Base-by-base conservation (phyloP, 352 stramenopile species). In the Phytopythium sindhum region DNA sequence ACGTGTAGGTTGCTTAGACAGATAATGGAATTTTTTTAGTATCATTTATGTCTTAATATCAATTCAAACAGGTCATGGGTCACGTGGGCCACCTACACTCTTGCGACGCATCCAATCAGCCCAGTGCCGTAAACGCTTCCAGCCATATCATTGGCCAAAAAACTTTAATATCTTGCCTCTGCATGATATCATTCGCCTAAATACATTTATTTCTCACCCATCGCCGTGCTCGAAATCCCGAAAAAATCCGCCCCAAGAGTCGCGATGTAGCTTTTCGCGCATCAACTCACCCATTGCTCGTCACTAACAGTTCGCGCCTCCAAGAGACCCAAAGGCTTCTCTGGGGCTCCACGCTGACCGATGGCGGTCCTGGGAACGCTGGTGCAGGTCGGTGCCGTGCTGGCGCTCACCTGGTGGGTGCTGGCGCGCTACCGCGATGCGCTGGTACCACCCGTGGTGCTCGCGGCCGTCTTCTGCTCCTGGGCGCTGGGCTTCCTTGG, bases 401-500 rank as follows among this genome's bases (percentile, higher is more conserved):
- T 90, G 21, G 75, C 72, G 42, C 83, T 89, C 68, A 84, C 77
- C 42, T 88, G 77, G 77, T 81, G 70, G 74, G 63, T 88, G 21
- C 72, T 90, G n/a, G 62, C 45, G 0, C 70, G 80, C n/a, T 88
- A 82, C 66, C 80, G 80, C 41, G 81, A 91, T 48, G 48, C 67
- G 4, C 69, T 79, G 31, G 77, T 88, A 44, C 63, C 72, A 14
- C 29, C 56, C 0, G 11, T 72, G 9, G 77, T 81, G 5, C 70
- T 83, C 23, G 61, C 24, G 15, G 80, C 75, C 0, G 78, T 90
- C 29, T 90, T 88, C 60, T 37, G 71, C 31, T 86, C 69, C 68
- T 91, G 83, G 83, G 56, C 64, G 19, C 61, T 89, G 39, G 83
- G 82, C 15, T 88, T 91, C 57, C 48, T 86, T n/a, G 77, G 73